Conservation (phyloP, 306 rosid genomes). For the Fragaria vesca region DNA sequence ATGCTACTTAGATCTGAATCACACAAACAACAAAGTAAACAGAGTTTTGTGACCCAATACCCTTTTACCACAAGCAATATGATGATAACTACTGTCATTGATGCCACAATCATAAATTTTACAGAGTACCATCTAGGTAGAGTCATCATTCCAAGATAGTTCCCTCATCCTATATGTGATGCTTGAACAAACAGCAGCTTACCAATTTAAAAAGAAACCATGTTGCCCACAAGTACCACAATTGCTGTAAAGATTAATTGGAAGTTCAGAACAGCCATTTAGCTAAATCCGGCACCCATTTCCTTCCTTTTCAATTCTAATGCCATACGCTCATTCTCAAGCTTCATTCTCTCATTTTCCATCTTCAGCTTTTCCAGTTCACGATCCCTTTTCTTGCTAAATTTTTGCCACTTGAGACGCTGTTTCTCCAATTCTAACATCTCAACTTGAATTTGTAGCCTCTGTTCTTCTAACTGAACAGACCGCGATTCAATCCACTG, state of each 20-base stretch:
- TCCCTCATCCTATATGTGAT: constrained; percentile 29
- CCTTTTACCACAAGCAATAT: constrained; percentile 21
- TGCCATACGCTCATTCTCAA: constrained; percentile 69
- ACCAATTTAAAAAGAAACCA: constrained; percentile 13
- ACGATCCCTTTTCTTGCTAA: constrained; percentile 72
- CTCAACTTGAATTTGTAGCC: constrained; percentile 71
- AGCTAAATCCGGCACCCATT: constrained; percentile 49
- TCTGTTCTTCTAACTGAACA: constrained; percentile 78
- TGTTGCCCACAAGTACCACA: background rate
- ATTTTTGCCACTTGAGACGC: constrained; percentile 75
- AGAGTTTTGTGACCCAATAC: constrained; percentile 19
- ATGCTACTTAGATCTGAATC: constrained; percentile 21
- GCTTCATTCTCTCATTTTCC: constrained; percentile 84
- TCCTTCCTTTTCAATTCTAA: constrained; percentile 71
- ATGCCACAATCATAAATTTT: constrained; percentile 31
- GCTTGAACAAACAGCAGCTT: constrained; percentile 30
- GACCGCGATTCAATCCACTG: constrained; percentile 71
- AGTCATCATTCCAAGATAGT: constrained; percentile 25
- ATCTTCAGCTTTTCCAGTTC: constrained; percentile 79
- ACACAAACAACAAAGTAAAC: constrained; percentile 28
- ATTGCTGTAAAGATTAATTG: constrained; percentile 1
- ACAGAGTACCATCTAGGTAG: constrained; percentile 16
- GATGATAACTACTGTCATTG: constrained; percentile 23
- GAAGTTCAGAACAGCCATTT: constrained; percentile 25
- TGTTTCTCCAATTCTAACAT: constrained; percentile 79